phyloP scores from a whole-genome alignment of 495 filamentous ascomycete species.

The Darksidea phi region DNA sequence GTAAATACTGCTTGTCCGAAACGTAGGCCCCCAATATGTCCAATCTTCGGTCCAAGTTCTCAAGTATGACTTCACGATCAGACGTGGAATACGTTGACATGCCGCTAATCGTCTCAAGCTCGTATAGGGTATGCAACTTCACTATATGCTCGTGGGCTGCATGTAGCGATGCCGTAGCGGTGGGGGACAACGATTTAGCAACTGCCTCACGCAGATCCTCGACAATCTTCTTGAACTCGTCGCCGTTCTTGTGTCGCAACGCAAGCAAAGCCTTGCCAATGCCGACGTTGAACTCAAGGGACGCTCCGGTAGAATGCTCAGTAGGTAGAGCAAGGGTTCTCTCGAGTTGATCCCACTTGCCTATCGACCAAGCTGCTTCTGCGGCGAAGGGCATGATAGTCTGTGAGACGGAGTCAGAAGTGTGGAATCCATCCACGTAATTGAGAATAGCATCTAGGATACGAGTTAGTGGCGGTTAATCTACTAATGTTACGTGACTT shows the following conservation, averaged over 20 bases:
- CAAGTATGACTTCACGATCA: constrained; percentile 49
- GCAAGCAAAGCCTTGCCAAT: constrained; percentile 71
- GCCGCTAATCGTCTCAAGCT: constrained; percentile 76
- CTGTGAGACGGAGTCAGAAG: constrained; percentile 50
- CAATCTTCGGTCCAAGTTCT: constrained; percentile 69
- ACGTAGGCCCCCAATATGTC: constrained; percentile 82
- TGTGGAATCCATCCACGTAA: constrained; percentile 73
- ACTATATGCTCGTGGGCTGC: constrained; percentile 78
- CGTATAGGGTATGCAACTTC: constrained; percentile 79
- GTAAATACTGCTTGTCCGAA: constrained; percentile 87
- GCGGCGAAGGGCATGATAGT: constrained; percentile 74
- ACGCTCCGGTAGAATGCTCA: constrained; percentile 43
- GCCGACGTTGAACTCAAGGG: constrained; percentile 77
- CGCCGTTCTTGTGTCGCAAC: constrained; percentile 55
- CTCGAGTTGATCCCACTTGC: constrained; percentile 73
- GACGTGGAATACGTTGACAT: constrained; percentile 45
- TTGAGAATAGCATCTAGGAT: constrained; percentile 73
- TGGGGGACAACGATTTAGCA: constrained; percentile 67
- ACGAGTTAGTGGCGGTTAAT: constrained; percentile 30
- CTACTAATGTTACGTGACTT: too few species aligned
- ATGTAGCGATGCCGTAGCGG: constrained; percentile 73
- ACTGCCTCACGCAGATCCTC: constrained; percentile 66
- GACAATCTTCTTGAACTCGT: constrained; percentile 60
- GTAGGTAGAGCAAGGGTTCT: constrained; percentile 61
- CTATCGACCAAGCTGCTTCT: constrained; percentile 87